A percentile compares a stretch with the other conserved stretches of the same genome.
Evolutionary conservation across 495 filamentous ascomycete species (phyloP).

Genomic region (Astrocystis sublimbata): DNA sequence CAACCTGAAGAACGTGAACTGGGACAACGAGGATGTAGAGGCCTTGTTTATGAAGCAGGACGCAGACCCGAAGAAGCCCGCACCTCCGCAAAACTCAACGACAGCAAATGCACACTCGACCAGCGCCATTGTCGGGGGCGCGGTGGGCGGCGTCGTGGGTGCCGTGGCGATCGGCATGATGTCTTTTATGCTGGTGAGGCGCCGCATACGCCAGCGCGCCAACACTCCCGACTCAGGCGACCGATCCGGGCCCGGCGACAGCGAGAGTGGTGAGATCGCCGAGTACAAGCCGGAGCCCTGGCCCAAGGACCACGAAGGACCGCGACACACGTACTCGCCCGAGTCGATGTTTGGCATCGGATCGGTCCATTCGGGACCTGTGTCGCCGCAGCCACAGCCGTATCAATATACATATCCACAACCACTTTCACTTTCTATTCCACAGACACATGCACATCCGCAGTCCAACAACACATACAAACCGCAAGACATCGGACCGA

Average conservation of each 20-base stretch:
- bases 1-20: conserved; percentile 27
- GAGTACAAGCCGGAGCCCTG: conserved; percentile 34
- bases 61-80: conserved; percentile 8
- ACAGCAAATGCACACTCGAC: conserved; percentile 7
- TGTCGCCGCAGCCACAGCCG: background rate
- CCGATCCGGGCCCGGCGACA: background rate
- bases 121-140: conserved; percentile 24
- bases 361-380: conserved; percentile 1
- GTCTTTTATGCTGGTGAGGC: conserved; percentile 18
- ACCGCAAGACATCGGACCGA: conserved; percentile 16
- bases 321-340: conserved; percentile 24
- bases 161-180: conserved; percentile 5
- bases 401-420: background rate
- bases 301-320: conserved; percentile 30
- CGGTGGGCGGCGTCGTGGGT: conserved; percentile 24
- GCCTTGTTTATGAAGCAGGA: conserved; percentile 26
- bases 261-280: conserved; percentile 15
- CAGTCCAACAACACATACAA: conserved; percentile 12
- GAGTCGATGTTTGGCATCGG: conserved; percentile 22
- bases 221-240: conserved; percentile 12
- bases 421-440: too few species aligned
- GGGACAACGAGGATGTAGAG: conserved; percentile 28
- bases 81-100: background rate
- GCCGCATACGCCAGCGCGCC: conserved; percentile 11
- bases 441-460: background rate